Evolutionary conservation across 2,329 filamentous ascomycete genomes (phyloP), one percentile per base, ranked within the genome.

Genomic region (Ceratocystis eucalypticola): DNA sequence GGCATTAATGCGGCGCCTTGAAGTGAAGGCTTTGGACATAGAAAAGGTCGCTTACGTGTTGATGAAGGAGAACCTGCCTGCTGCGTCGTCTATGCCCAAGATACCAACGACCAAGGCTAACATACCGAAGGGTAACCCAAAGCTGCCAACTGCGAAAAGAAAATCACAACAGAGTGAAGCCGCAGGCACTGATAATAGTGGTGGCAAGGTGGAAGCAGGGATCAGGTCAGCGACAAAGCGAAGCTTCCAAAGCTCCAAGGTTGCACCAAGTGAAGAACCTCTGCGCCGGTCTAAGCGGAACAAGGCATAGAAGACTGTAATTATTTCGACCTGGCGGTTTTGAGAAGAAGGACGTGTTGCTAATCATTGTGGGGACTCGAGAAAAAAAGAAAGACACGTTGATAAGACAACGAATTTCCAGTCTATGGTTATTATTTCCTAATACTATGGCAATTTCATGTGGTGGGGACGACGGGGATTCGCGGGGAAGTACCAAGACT

Each of bases 11-110:
- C 71, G 75, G 61, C 78, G 82, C 59, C 76, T 88, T 6, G 75
- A 73, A 3, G 81, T 85, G 0, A 77, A 74, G 41, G 86, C 86
- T 1, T 77, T 84, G 50, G 84, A 89, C 44, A 75, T 87, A 4
- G 88, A 91, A 74, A 86, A 82, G 73, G 87, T 86, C 20, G 88
- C 88, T 1, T 90, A 85, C 72, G 87, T 89, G 20, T 50, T 64
- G 10, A 55, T 64, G 44, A 68, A 66, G 28, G 64, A 63, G 30
- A 20, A 44, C 20, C 25, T 25, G 48, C 12, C 15, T 46, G 61
- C 15, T 6, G 7, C 17, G 28, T 20, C 28, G 17, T 30, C 55
- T 28, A 55, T 20, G 3, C 8, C 45, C 5, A 62, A 64, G 33
- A 41, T 37, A 5, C 25, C 17, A 5, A 30, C 53, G n/a, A 30